Evolutionary conservation across 139 green algal species (phyloP), one percentile per base, ranked within the genome.

Genomic region (Zygnema cylindricum): DNA sequence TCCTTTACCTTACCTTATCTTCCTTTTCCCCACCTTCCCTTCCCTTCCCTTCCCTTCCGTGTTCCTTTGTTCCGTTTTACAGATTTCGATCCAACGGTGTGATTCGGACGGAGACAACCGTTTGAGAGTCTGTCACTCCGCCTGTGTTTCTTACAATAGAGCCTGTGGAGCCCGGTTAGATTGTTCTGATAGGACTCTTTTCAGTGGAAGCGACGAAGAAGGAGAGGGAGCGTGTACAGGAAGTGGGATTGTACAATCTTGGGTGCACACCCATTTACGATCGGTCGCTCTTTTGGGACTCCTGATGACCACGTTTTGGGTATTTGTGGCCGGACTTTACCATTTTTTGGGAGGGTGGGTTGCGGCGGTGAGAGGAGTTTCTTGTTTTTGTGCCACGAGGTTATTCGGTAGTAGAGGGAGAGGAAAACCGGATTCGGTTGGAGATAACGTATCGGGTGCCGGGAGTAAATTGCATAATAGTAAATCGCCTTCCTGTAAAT

Each of bases 71-170:
- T n/a, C n/a, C n/a, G n/a, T n/a, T n/a, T n/a, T n/a, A n/a, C 82
- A 88, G 82, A 76, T 88, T 22, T 88, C 82, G 11, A 84, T 88
- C 11, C 82, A 88, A 57, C 82, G 35, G 25, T 88, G 82, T 75
- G 82, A 88, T 43, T 33, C 23, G 7, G 82, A 88, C 69, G 82
- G 82, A 32, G 82, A 84, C 57, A 88, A 76, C 63, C 57, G 82
- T 32, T 11, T 88, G n/a, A n/a, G 82, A 3, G 69, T 83, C 69
- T 88, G 82, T 57, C 57, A 85, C n/a, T 88, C 82, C 30, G 82
- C 57, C 32, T 88, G 82, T 43, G 57, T 39, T 1, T 2, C 63
- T 33, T 88, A 88, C 82, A 88, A 88, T 33, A 32, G 23, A 32
- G 82, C 63, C 1, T 88, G 82, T 57, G 82, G 57, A 3, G 57